Evolutionary conservation across 768 basidiomycete genomes (phyloP), one percentile per base, ranked within the genome.

Genomic region (Russula olivacea): DNA sequence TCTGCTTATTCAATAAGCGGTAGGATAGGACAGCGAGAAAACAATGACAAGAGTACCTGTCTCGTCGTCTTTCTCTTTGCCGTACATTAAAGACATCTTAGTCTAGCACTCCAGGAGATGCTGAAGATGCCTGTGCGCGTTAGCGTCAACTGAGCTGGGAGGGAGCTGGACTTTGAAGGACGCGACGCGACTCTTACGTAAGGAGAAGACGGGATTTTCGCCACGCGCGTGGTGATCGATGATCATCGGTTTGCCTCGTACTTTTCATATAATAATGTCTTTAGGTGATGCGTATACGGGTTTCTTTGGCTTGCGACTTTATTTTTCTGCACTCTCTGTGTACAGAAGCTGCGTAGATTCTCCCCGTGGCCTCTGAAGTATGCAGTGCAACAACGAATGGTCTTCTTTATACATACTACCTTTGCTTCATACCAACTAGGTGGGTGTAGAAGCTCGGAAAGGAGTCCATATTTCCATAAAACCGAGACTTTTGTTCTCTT

Each of bases 81-180:
- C 81, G 68, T 87, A 87, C 85, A 87, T 85, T 68, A 82, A 67
- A 28, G 82, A 73, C 81, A 83, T 84, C 59, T 63, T 68, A 53
- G 51, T 30, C 23, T 51, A 21, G 19, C 5, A 17, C 19, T 17
- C 34, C 32, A 10, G 15, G 41, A 55, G 32, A 8, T 32, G 34
- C 34, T 10, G 15, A 19, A 55, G 32, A 8, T 32, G 34, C 34
- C 34, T 43, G 34, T n/a, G 36, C 30, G 41, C 28, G 28, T 28
- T 4, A 28, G 28, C 28, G 25, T 30, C 15, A 23, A 8, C 25
- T 30, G 28, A 28, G 28, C 28, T 28, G 28, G 28, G n/a, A n/a
- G n/a, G 19, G 34, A 9, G 9, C 32, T 9, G 32, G n/a, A n/a
- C n/a, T 11, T 34, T 11, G 34, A 30, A 40, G n/a, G 32, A 25